Percentiles rank a stretch among this genome's conserved stretches.
Evolutionary conservation across 345 rosid species (phyloP).

Genomic region (Lepidium africanum): DNA sequence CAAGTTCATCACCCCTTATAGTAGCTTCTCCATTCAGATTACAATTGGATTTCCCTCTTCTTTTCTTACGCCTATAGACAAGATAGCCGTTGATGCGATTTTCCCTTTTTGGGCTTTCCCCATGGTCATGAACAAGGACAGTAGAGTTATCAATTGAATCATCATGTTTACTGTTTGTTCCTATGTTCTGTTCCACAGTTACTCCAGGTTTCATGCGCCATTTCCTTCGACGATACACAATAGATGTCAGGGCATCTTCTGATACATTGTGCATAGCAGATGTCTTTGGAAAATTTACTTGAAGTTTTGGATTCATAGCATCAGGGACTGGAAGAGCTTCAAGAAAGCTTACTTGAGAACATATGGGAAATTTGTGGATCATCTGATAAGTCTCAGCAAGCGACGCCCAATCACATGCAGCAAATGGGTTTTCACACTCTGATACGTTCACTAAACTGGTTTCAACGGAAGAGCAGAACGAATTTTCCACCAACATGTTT

Average conservation of each 20-base stretch:
- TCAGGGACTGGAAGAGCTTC: slow-evolving; percentile 30
- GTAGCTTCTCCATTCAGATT: background rate
- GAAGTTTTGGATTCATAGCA: slow-evolving; percentile 26
- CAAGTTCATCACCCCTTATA: slow-evolving; percentile 2
- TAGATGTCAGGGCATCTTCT: slow-evolving; percentile 26
- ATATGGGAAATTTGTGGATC: slow-evolving; percentile 40
- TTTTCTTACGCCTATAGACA: slow-evolving; percentile 23
- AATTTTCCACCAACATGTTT: slow-evolving; percentile 38
- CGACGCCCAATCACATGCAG: slow-evolving; percentile 31
- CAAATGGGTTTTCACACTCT: slow-evolving; percentile 29
- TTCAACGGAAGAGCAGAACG: slow-evolving; percentile 34
- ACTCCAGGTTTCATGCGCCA: slow-evolving; percentile 19
- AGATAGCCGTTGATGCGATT: slow-evolving; percentile 19
- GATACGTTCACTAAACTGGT: slow-evolving; percentile 30
- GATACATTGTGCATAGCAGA: slow-evolving; percentile 39
- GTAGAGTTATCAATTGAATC: slow-evolving; percentile 11
- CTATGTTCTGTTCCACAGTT: background rate
- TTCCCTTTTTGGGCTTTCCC: slow-evolving; percentile 11
- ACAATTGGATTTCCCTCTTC: slow-evolving; percentile 2
- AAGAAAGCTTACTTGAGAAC: slow-evolving; percentile 29
- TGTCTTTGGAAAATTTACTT: slow-evolving; percentile 28
- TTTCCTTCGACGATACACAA: slow-evolving; percentile 64
- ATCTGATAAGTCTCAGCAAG: slow-evolving; percentile 41
- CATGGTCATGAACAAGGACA: slow-evolving; percentile 9
- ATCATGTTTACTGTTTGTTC: background rate